Evolutionary conservation across 2,329 filamentous ascomycete genomes (phyloP).

Genomic region (Monosporascus sp.): DNA sequence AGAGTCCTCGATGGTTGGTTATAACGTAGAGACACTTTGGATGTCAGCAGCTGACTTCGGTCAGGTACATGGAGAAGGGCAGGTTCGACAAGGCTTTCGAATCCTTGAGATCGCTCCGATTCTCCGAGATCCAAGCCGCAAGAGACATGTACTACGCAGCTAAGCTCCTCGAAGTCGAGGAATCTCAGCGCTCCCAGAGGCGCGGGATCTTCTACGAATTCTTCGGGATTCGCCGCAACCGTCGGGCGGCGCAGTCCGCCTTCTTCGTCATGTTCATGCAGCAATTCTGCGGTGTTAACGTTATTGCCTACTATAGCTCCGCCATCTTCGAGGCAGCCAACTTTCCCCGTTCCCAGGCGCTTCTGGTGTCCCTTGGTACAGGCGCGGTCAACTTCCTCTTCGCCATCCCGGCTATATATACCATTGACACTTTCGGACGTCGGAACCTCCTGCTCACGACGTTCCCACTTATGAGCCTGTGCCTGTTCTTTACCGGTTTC

Average conservation of each 20-base stretch:
- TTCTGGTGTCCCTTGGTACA: conserved; percentile 39
- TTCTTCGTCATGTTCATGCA: conserved; percentile 64
- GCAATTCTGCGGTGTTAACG: conserved; percentile 53
- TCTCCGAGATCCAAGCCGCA: conserved; percentile 46
- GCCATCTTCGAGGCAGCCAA: conserved; percentile 41
- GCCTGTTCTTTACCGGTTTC: conserved; percentile 42
- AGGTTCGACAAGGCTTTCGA: conserved; percentile 39
- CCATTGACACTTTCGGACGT: conserved; percentile 62
- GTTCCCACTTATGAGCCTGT: conserved; percentile 59
- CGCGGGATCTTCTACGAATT: conserved; percentile 32
- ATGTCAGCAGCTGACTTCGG: background rate
- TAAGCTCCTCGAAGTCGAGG: conserved; percentile 49
- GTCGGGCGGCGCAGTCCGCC: conserved; percentile 60
- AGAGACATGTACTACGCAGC: conserved; percentile 34
- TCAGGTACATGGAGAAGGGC: conserved; percentile 38
- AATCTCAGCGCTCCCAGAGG: conserved; percentile 13
- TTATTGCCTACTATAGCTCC: conserved; percentile 44
- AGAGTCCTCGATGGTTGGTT: conserved; percentile 38
- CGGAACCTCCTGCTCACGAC: conserved; percentile 58
- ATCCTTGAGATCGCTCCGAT: conserved; percentile 40
- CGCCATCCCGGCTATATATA: conserved; percentile 61
- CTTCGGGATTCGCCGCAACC: conserved; percentile 52
- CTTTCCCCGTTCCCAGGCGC: conserved; percentile 31
- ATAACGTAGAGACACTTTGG: background rate
- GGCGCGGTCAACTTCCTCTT: conserved; percentile 59